Percentiles rank a stretch among this genome's conserved stretches.
Conservation (phyloP, 768 basidiomycete genomes). For the Dacryopinax primogenitus region DNA sequence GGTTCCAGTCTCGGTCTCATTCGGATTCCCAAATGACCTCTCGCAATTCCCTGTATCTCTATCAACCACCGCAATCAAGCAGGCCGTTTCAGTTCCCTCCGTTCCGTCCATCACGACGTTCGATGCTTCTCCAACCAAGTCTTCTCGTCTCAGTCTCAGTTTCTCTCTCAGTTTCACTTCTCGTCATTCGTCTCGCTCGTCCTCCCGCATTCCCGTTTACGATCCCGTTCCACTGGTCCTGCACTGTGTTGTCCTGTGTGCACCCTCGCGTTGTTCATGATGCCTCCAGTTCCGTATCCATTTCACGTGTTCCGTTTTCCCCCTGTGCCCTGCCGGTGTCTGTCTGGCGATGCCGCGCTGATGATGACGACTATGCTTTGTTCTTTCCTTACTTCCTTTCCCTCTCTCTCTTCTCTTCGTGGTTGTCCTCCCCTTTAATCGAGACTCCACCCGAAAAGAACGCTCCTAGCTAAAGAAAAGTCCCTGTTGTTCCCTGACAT, state of each 20-base stretch:
- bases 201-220: conserved; percentile 8
- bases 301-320: neutral
- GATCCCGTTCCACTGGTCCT: conserved; percentile 1
- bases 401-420: neutral
- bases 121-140: neutral
- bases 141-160: neutral
- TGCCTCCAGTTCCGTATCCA: too few species aligned
- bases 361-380: conserved; percentile 7
- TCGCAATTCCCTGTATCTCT: conserved; percentile 7
- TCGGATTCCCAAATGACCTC: conserved; percentile 8
- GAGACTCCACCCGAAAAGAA: too few species aligned
- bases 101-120: conserved; percentile 7
- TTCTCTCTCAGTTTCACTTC: neutral
- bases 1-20: conserved; percentile 8
- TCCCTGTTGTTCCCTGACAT: too few species aligned
- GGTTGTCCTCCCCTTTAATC: too few species aligned
- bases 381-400: neutral
- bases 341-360: conserved; percentile 9
- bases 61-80: conserved; percentile 7
- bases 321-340: neutral
- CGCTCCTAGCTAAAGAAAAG: too few species aligned
- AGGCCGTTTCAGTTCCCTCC: conserved; percentile 4
- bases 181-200: conserved; percentile 7
- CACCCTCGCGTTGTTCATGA: neutral
- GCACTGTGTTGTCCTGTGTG: conserved; percentile 1